Percentiles rank a stretch among this genome's conserved stretches.
phyloP scores from a whole-genome alignment of 805 yeast genomes.

The Suhomyces prunicola region DNA sequence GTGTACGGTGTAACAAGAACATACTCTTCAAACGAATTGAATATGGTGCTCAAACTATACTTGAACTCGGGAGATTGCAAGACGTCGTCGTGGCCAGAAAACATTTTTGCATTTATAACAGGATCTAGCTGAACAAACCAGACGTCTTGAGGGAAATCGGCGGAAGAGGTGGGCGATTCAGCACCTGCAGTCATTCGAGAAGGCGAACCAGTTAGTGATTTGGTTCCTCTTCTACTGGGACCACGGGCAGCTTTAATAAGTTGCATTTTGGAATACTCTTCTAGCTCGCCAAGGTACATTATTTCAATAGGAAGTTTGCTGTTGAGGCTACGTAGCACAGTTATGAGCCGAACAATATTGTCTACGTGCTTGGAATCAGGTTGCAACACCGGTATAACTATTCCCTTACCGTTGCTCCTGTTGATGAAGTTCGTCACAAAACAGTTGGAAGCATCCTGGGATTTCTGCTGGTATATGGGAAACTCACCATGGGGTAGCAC shows the following conservation, averaged over 20 bases:
- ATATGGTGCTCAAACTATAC: conserved; percentile 22
- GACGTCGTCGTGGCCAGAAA: background rate
- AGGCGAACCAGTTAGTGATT: background rate
- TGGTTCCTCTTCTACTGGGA: background rate
- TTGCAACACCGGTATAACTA: conserved; percentile 29
- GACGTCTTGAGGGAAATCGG: conserved; percentile 16
- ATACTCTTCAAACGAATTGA: conserved; percentile 31
- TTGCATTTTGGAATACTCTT: conserved; percentile 10
- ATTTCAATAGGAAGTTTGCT: conserved; percentile 32
- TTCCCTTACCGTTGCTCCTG: conserved; percentile 25
- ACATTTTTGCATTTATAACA: conserved; percentile 12
- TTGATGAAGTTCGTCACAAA: conserved; percentile 11
- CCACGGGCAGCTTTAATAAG: conserved; percentile 9
- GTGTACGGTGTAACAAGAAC: conserved; percentile 26
- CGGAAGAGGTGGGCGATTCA: conserved; percentile 8
- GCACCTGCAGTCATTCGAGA: background rate
- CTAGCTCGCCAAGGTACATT: conserved; percentile 11
- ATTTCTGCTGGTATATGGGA: conserved; percentile 7
- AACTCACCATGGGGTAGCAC: conserved; percentile 7
- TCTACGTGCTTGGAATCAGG: conserved; percentile 13
- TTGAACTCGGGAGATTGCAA: conserved; percentile 9
- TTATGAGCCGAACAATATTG: conserved; percentile 19
- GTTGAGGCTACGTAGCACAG: conserved; percentile 23
- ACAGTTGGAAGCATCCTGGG: conserved; percentile 7
- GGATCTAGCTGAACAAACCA: conserved; percentile 26